phyloP scores from a whole-genome alignment of 2,329 filamentous ascomycete species.

The Periconia macrospinosa region DNA sequence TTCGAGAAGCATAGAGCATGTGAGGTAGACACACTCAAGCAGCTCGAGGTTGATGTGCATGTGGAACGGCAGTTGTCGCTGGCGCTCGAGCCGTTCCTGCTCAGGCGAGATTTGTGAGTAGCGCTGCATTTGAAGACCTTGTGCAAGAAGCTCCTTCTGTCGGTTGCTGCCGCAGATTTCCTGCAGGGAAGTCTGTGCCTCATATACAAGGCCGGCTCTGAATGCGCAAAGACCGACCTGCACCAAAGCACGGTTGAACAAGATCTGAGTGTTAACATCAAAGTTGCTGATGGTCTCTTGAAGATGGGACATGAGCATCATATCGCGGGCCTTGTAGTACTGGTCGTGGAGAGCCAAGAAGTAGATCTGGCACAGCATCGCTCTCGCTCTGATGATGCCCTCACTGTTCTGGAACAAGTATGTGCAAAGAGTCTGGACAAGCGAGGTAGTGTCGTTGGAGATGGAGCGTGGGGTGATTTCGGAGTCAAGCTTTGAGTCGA shows the following conservation, averaged over 20 bases:
- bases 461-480: slow-evolving; percentile 74
- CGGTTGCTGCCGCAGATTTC: slow-evolving; percentile 97
- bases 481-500: slow-evolving; percentile 72
- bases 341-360: slow-evolving; percentile 96
- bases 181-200: slow-evolving; percentile 95
- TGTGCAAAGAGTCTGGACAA: slow-evolving; percentile 87
- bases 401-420: slow-evolving; percentile 95
- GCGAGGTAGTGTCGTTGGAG: slow-evolving; percentile 68
- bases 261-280: slow-evolving; percentile 94
- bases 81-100: slow-evolving; percentile 95
- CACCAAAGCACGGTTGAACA: slow-evolving; percentile 97
- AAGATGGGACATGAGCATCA: slow-evolving; percentile 99
- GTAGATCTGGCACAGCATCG: slow-evolving; percentile 98
- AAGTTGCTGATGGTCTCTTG: slow-evolving; percentile 97
- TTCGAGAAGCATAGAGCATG: slow-evolving; percentile 98
- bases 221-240: slow-evolving; percentile 98
- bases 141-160: slow-evolving; percentile 95
- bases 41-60: slow-evolving; percentile 99
- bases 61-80: slow-evolving; percentile 97
- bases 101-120: slow-evolving; percentile 96
- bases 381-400: slow-evolving; percentile 91
- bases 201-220: slow-evolving; percentile 93
- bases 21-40: slow-evolving; percentile 96
- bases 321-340: slow-evolving; percentile 96
- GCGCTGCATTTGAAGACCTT: slow-evolving; percentile 97